Conservation (phyloP, 257 asterid genomes). For the Paraleonurus japonicus region DNA sequence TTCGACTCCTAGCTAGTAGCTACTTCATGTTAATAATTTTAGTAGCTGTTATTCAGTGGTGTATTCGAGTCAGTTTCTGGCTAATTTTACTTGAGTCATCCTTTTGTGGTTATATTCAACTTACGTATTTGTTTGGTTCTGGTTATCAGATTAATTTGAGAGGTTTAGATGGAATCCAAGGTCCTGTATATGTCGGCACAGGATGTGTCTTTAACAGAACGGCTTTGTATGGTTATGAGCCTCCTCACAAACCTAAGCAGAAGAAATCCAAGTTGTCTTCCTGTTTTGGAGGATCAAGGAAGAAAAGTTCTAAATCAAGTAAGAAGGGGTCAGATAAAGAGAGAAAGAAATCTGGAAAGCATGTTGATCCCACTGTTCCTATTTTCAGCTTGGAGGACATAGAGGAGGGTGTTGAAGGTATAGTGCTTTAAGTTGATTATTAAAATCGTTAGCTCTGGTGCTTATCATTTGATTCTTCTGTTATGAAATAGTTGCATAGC, state of each 20-base stretch:
- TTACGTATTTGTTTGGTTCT: slow-evolving; percentile 18
- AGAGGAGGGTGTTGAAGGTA: slow-evolving; percentile 98
- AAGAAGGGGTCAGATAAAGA: slow-evolving; percentile 83
- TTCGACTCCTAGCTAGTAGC: slow-evolving; percentile 6
- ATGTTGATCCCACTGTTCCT: slow-evolving; percentile 88
- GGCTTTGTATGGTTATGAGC: slow-evolving; percentile 89
- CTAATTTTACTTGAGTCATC: not conserved
- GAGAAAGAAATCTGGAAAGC: slow-evolving; percentile 82
- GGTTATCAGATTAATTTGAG: slow-evolving; percentile 79
- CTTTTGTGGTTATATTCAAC: slow-evolving; percentile 5
- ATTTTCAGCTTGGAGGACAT: slow-evolving; percentile 89
- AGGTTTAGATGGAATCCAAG: slow-evolving; percentile 96
- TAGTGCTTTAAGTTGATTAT: slow-evolving; percentile 21
- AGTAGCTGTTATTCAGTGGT: not conserved
- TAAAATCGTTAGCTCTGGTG: not conserved
- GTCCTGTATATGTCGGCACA: slow-evolving; percentile 97
- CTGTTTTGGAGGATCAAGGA: slow-evolving; percentile 74
- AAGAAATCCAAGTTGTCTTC: slow-evolving; percentile 63
- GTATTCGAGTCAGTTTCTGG: not conserved
- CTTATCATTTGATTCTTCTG: slow-evolving; percentile 16
- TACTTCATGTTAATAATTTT: not conserved
- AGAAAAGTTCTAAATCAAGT: slow-evolving; percentile 67
- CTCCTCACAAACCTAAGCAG: slow-evolving; percentile 86
- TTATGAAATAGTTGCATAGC: not conserved
- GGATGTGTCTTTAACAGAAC: slow-evolving; percentile 96